A percentile compares a stretch with the other conserved stretches of the same genome.
Conservation (phyloP, 805 yeast genomes). For the Debaryomyces maramus region DNA sequence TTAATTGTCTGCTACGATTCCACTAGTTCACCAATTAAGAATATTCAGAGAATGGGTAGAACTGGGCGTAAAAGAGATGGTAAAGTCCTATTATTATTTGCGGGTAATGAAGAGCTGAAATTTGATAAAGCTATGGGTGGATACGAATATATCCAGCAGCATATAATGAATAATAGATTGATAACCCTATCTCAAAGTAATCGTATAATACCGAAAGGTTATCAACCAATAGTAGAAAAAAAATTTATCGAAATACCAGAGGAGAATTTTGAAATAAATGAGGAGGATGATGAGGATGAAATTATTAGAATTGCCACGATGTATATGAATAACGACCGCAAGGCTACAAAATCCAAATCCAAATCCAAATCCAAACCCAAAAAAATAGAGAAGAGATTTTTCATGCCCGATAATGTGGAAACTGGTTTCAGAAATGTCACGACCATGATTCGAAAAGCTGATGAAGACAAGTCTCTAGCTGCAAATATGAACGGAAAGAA, state of each 20-base stretch:
- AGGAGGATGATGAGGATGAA: conserved; percentile 63
- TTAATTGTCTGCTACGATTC: conserved; percentile 90
- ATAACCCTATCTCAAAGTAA: conserved; percentile 50
- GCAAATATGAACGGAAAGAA: conserved; percentile 1
- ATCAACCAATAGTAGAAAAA: conserved; percentile 57
- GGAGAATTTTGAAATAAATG: conserved; percentile 58
- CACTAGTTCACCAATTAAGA: conserved; percentile 89
- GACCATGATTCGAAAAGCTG: conserved; percentile 33
- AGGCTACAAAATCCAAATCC: conserved; percentile 13
- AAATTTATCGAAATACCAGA: conserved; percentile 64
- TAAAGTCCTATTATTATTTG: conserved; percentile 67
- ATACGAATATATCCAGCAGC: conserved; percentile 73
- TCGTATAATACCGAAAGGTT: conserved; percentile 64
- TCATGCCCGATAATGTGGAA: conserved; percentile 72
- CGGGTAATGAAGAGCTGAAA: conserved; percentile 75
- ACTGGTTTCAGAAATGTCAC: conserved; percentile 62
- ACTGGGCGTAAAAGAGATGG: conserved; percentile 97
- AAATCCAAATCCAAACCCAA: conserved; percentile 11
- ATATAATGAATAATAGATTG: conserved; percentile 51
- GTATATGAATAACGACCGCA: conserved; percentile 41
- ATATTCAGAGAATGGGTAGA: conserved; percentile 95
- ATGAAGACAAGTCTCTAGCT: not conserved
- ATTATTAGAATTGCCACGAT: conserved; percentile 68
- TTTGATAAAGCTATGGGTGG: conserved; percentile 84
- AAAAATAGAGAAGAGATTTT: conserved; percentile 46